A percentile compares a stretch with the other conserved stretches of the same genome.
phyloP scores from a whole-genome alignment of 257 asterid genomes.

The Misopates orontium region DNA sequence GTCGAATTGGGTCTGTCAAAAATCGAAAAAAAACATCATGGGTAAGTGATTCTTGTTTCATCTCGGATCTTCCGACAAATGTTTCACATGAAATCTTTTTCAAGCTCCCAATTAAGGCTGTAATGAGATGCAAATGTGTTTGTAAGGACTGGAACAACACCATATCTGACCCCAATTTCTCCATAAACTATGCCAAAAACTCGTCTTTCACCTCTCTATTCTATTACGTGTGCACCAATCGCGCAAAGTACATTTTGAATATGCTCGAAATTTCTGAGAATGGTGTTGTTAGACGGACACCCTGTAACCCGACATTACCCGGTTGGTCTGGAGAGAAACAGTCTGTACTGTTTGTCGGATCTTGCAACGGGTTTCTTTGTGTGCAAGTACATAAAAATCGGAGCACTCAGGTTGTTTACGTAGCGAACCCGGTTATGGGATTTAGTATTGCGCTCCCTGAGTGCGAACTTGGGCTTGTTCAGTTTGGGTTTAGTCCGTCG shows the following conservation, averaged over 20 bases:
- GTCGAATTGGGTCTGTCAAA: no score
- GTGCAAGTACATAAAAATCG: not conserved
- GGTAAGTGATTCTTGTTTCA: not conserved
- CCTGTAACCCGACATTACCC: not conserved
- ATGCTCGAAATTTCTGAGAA: constrained; percentile 18
- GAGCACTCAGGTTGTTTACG: not conserved
- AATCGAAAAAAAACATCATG: no score
- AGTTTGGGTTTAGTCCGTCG: not conserved
- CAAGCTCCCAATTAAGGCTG: not conserved
- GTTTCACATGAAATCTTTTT: constrained; percentile 2
- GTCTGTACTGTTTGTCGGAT: not conserved
- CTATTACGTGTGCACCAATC: not conserved
- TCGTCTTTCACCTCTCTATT: not conserved
- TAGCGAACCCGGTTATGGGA: constrained; percentile 3
- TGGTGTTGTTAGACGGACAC: not conserved
- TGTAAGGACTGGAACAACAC: constrained; percentile 5
- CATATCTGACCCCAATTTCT: not conserved
- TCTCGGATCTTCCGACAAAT: not conserved
- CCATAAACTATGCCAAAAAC: not conserved
- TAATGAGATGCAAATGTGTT: not conserved
- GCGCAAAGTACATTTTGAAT: not conserved
- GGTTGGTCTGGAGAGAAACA: not conserved
- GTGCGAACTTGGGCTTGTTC: no score
- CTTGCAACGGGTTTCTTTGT: constrained; percentile 9
- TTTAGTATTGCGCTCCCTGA: constrained; percentile 5